A percentile compares a stretch with the other conserved stretches of the same genome.
Evolutionary conservation across 768 basidiomycete genomes (phyloP).

Genomic region (Xanthoconium stramineum): DNA sequence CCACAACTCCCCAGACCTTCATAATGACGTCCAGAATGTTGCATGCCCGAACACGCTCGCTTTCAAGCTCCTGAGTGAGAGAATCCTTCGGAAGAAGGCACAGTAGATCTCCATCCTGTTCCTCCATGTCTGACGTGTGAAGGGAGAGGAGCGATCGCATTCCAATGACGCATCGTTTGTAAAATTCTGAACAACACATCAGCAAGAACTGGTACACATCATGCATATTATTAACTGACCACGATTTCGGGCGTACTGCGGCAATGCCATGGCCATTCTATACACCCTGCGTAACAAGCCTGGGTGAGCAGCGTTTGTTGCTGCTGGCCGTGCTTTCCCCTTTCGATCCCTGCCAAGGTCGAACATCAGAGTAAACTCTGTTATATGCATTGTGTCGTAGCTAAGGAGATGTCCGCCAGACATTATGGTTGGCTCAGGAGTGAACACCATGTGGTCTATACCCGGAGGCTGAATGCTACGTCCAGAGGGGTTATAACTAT

Average conservation of each 20-base stretch:
- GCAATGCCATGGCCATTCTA: not conserved
- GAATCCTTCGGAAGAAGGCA: not conserved
- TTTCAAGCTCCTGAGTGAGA: not conserved
- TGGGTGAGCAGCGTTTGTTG: not conserved
- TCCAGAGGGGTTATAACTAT: too few species aligned
- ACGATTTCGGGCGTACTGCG: not conserved
- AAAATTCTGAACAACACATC: not conserved
- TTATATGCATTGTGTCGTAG: not conserved
- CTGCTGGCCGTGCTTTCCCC: not conserved
- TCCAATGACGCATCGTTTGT: not conserved
- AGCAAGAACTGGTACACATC: not conserved
- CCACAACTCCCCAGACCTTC: not conserved
- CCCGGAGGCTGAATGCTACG: constrained; percentile 3
- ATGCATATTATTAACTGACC: too few species aligned
- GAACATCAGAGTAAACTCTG: not conserved
- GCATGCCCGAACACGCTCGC: not conserved
- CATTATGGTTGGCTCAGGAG: not conserved
- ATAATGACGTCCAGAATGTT: not conserved
- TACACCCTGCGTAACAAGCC: not conserved
- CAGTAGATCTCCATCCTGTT: not conserved
- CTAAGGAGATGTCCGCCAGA: not conserved
- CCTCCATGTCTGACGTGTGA: not conserved
- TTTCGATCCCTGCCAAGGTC: not conserved
- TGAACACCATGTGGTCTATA: not conserved
- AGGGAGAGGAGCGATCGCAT: not conserved